Conservation (phyloP, 2,329 filamentous ascomycete species). For the Venturia aucupariae region DNA sequence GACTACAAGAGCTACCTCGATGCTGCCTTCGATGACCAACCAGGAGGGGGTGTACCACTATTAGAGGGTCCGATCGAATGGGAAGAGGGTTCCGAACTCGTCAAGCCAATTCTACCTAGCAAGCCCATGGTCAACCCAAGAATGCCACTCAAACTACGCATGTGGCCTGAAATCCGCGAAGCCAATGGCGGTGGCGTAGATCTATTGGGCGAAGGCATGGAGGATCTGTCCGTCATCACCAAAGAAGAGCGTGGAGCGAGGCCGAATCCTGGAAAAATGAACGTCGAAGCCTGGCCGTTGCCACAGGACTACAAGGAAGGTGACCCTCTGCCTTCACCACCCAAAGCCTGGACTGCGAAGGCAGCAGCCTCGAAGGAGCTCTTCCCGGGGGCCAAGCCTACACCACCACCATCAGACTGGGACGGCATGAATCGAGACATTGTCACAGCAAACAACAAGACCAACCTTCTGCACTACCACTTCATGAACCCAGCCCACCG, state of each 20-base stretch:
- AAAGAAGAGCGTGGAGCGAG: background rate
- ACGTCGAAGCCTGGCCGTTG: background rate
- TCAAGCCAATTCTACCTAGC: background rate
- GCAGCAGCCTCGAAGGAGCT: conserved; percentile 21
- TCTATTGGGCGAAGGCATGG: background rate
- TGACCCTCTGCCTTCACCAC: conserved; percentile 1
- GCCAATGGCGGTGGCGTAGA: background rate
- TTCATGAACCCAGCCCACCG: conserved; percentile 42
- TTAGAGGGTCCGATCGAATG: conserved; percentile 1
- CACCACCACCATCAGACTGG: conserved; percentile 14
- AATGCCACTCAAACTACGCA: conserved; percentile 10
- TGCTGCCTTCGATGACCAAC: background rate
- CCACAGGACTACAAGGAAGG: conserved; percentile 10
- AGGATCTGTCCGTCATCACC: background rate
- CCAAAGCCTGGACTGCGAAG: background rate
- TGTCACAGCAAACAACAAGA: conserved; percentile 23
- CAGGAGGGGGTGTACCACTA: conserved; percentile 6
- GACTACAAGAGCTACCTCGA: conserved; percentile 6
- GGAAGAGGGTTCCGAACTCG: background rate
- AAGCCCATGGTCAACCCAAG: background rate
- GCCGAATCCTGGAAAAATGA: background rate
- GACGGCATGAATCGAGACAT: conserved; percentile 19
- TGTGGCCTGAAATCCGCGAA: conserved; percentile 4
- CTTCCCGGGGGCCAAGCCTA: conserved; percentile 29
- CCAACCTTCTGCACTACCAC: conserved; percentile 31